Evolutionary conservation across 2,329 filamentous ascomycete species (phyloP), one percentile per base, ranked within the genome.

Genomic region (Lachnellula subtilissima): DNA sequence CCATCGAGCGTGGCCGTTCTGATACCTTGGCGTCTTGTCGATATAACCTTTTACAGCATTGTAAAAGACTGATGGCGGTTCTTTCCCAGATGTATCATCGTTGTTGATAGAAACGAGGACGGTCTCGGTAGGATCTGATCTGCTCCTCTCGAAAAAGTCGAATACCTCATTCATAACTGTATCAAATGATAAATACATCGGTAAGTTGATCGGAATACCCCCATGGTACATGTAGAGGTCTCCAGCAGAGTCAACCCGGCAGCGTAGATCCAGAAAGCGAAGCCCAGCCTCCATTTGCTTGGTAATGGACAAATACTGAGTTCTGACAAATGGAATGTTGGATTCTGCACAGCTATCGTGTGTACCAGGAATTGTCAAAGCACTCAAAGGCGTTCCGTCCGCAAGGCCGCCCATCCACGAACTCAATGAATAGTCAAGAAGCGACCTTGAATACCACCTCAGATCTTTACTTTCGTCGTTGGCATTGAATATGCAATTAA

Each of bases 241-340:
- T 62, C 85, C 82, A 50, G 78, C 79, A 43, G 75, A 75, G 22
- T 78, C 75, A 2, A 69, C 70, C 57, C 11, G 82, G 79, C 87
- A 80, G 9, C 86, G 79, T 55, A 89, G 79, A 66, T 90, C 87
- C 61, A 90, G 81, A 74, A 89, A 89, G 37, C 87, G 84, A 45
- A 89, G 80, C 2, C 87, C 87, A 60, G 89, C 84, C 19, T 80
- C 75, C n/a, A 90, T 76, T 68, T 90, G 87, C 57, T 82, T 79
- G 46, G 72, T 70, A 0, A 86, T 77, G 32, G 78, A 77, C 17
- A 87, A 81, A 39, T 83, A 80, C 71, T 90, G 87, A 62, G 87
- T 89, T 42, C 86, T 80, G n/a, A 89, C 87, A 8, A 85, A 88
- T 0, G 86, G 86, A 28, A 78, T 73, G 70, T 87, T 76, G 7